Evolutionary conservation across 305 asterid species (phyloP), one percentile per base, ranked within the genome.

Genomic region (Fraxinus albicans): DNA sequence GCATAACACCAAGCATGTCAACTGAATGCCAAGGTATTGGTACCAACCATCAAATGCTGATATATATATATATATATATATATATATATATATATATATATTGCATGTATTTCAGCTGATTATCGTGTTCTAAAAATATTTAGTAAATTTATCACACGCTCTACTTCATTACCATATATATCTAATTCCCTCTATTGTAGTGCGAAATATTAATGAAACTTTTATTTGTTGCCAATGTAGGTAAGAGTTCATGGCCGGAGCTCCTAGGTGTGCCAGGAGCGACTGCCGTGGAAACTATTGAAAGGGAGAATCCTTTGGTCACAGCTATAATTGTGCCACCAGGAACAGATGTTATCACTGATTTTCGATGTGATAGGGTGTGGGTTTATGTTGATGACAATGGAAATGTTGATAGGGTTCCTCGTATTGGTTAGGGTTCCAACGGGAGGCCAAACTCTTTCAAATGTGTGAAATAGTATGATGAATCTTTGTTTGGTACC

Each of bases 201-300:
- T 53, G 23, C 4, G 8, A 53, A 4, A 3, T 17, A 8, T 53
- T 53, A 17, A 53, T 13, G 63, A 2, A 53, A 15, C 1, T 17
- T 53, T 12, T 4, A 53, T 53, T 17, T 53, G 63, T 53, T 53
- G 8, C 6, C 13, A 7, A 9, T 47, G 3, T 13, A 80, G 79
- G 83, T 47, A 80, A 80, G 79, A 80, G 38, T 6, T 80, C 79
- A 6, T 80, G 79, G 83, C 79, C 79, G 6, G 83, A 80, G 35
- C 79, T 80, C 4, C 19, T 53, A 31, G 74, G 79, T 2, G 4
- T 36, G 8, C 19, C 35, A 5, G 83, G 83, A 33, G 73, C 55
- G 38, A 44, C 40, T 19, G 79, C 83, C 2, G 29, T 40, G 17
- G 50, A n/a, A 70, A 53, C 36, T 21, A 73, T 80, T 9, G 83